Base-by-base conservation (phyloP, 2,329 filamentous ascomycete species). In the Colletotrichum chlorophyti region DNA sequence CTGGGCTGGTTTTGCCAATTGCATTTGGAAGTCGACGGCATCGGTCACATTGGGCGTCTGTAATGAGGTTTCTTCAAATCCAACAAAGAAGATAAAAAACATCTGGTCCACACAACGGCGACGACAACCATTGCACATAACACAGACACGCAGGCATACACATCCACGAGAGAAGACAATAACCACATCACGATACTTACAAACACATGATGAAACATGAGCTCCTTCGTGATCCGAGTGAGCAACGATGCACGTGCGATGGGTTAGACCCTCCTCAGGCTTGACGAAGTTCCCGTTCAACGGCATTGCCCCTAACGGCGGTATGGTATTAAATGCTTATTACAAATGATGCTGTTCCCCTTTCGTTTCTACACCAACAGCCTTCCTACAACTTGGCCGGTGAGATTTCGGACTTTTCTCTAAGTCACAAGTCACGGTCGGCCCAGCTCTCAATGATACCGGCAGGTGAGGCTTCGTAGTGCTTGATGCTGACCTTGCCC, bases 401-500 rank as follows among this genome's bases (percentile, higher is more conserved):
- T 21, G 6, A 6, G 8, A 15, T 32, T 3, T 31, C 23, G 23
- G 27, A 7, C 12, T 32, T 10, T 37, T 32, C 24, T 21, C 15
- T 34, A 19, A 64, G 50, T 65, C 61, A 65, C 45, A 61, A 54
- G 58, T 79, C 72, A 53, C 86, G 79, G 66, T 93, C 90, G 3
- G 81, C 89, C 81, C 85, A 96, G 74, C 91, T 95, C 79, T 91
- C 82, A 61, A 96, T 88, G 79, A 98, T 87, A 6, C 93, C 93
- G 72, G 90, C 84, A 6, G 88, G 78, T 6, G 86, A 91, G 1
- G 93, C 83, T 65, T 96, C 91, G 74, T 97, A 97, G 76, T 97
- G 92, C 77, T 88, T 91, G 73, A 97, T 75, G 12, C 80, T 82
- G 26, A 96, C 91, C 71, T 87, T 84, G 55, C 90, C 91, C 1